Evolutionary conservation across 768 basidiomycete species (phyloP), one percentile per base, ranked within the genome.

Genomic region (Chalciporus piperatus): DNA sequence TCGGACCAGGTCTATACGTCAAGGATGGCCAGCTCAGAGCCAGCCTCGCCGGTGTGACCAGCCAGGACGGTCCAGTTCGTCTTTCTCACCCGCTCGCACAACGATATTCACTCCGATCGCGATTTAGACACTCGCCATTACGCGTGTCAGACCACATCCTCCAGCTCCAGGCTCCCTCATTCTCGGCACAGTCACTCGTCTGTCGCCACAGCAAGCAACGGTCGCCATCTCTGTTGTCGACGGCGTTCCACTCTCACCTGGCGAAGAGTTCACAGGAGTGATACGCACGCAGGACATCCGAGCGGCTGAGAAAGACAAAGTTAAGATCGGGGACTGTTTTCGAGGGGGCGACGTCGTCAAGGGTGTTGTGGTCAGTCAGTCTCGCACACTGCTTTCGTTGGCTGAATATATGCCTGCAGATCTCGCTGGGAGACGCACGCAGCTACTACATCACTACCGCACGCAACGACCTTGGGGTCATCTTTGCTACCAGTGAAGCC

Each of bases 391-490:
- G 40, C 19, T 30, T 23, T 5, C 40, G n/a, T 23, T 41, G 35
- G 52, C 63, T 50, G 41, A 56, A 37, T n/a, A 37, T 13, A 6
- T 23, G 35, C 7, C 43, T 20, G 6, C 52, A 95, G 93, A 90
- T 95, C 44, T 95, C 93, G 16, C 76, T 97, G 22, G 94, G 93
- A 10, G 93, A 96, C 69, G 85, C 92, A 22, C 82, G 91, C 40
- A 92, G 87, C 60, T 96, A 96, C 71, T 95, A 92, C 72, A 78
- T 96, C 25, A 91, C 92, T 0, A 96, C 93, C 3, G 93, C 89
- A 7, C 75, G 89, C 38, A 94, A 94, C 65, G 87, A 94, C 58
- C 79, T 96, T 4, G 93, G 94, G 0, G 93, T 96, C 9, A 87
- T 95, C 47, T 94, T 90, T 66, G 93, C 92, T 11, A 87, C 85